Evolutionary conservation across 177 flowering plant genomes (phyloP).

Genomic region (Telopea speciosissima): DNA sequence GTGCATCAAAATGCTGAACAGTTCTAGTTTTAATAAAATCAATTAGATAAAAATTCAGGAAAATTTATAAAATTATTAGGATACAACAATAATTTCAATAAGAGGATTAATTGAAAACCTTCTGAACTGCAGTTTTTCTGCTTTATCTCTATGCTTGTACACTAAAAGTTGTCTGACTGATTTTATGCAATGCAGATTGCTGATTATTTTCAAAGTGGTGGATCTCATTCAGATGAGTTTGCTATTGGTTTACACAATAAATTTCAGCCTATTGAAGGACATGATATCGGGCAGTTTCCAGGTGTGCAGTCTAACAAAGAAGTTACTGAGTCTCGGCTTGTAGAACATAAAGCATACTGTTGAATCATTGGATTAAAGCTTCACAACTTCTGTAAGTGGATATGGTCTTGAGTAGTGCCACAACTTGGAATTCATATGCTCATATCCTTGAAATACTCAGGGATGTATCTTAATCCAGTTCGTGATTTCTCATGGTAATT

Average conservation of each 20-base stretch:
- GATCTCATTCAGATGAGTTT: slow-evolving; percentile 54
- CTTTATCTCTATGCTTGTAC: too few relatives aligned
- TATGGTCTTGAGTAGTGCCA: neutral
- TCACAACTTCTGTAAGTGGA: slow-evolving; percentile 7
- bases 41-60: too few relatives aligned
- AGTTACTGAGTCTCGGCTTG: slow-evolving; percentile 22
- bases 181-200: slow-evolving; percentile 57
- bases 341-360: slow-evolving; percentile 24
- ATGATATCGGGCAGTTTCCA: slow-evolving; percentile 95
- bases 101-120: too few relatives aligned
- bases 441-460: neutral
- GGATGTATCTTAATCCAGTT: neutral
- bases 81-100: too few relatives aligned
- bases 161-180: neutral
- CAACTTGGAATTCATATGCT: neutral
- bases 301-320: slow-evolving; percentile 38
- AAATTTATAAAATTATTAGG: too few relatives aligned
- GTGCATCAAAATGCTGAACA: too few relatives aligned
- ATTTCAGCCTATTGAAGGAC: slow-evolving; percentile 61
- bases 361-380: neutral
- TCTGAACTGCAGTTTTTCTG: too few relatives aligned
- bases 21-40: too few relatives aligned
- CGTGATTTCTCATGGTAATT: neutral
- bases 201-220: slow-evolving; percentile 61
- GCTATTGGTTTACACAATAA: slow-evolving; percentile 67